phyloP scores from a whole-genome alignment of 2,329 filamentous ascomycete species.

The Aspergillus neoniger region DNA sequence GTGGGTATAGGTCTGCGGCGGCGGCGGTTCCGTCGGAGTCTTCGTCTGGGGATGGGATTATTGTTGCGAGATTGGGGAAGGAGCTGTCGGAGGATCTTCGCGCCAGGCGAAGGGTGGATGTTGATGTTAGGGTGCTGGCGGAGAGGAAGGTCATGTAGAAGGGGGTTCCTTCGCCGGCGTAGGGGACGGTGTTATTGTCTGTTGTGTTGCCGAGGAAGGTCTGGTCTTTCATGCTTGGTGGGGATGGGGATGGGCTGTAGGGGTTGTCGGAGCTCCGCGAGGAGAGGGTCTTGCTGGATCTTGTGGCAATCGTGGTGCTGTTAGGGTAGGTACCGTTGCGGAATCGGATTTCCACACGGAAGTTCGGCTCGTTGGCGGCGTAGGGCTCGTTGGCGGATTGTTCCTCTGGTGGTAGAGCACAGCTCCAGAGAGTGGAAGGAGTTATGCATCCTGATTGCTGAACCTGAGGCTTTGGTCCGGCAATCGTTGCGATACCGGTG shows the following conservation, averaged over 20 bases:
- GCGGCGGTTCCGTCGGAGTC: slow-evolving; percentile 71
- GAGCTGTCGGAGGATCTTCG: slow-evolving; percentile 36
- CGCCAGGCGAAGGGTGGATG: slow-evolving; percentile 42
- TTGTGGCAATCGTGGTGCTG: slow-evolving; percentile 60
- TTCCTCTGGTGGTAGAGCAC: slow-evolving; percentile 76
- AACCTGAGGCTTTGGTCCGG: slow-evolving; percentile 67
- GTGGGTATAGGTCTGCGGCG: slow-evolving; percentile 70
- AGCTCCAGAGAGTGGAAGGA: slow-evolving; percentile 80
- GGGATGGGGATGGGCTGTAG: slow-evolving; percentile 49
- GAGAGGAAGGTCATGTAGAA: slow-evolving; percentile 78
- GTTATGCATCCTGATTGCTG: slow-evolving; percentile 70
- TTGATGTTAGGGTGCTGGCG: slow-evolving; percentile 25
- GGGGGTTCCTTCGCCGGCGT: slow-evolving; percentile 82
- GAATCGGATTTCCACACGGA: slow-evolving; percentile 73
- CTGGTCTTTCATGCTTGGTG: slow-evolving; percentile 65
- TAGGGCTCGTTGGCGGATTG: slow-evolving; percentile 66
- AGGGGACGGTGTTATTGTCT: slow-evolving; percentile 69
- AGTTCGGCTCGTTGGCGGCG: slow-evolving; percentile 69
- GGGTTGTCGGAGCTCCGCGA: slow-evolving; percentile 34
- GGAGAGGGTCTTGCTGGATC: slow-evolving; percentile 31
- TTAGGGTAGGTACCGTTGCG: slow-evolving; percentile 58
- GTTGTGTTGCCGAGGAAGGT: slow-evolving; percentile 83
- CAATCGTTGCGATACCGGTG: slow-evolving; percentile 77
- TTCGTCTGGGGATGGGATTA: slow-evolving; percentile 65
- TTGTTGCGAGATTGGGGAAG: slow-evolving; percentile 51